phyloP scores from a whole-genome alignment of 2,329 filamentous ascomycete species.

The Curvularia verruculosa region DNA sequence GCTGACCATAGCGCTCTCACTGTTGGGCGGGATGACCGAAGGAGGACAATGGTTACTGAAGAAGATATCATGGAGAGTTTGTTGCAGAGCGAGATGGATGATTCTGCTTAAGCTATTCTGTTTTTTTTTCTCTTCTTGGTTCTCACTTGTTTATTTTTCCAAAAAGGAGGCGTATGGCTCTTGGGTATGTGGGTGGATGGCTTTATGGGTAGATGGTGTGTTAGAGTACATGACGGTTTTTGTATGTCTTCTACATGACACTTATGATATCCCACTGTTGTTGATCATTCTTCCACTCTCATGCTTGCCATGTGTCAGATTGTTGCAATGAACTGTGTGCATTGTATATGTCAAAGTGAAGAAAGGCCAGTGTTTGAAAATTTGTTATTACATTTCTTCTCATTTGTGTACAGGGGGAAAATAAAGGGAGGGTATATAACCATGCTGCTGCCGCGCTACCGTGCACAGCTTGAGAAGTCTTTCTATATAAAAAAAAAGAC shows the following conservation, averaged over 20 bases:
- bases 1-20: constrained; percentile 14
- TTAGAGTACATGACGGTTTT: background rate
- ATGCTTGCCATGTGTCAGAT: too few species aligned
- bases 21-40: constrained; percentile 11
- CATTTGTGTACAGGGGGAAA: background rate
- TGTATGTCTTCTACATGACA: background rate
- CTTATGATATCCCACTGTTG: background rate
- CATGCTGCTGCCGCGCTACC: background rate
- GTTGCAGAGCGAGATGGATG: constrained; percentile 25
- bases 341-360: background rate
- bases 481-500: background rate
- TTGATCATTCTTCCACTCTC: background rate
- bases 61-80: constrained; percentile 45
- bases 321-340: too few species aligned
- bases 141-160: too few species aligned
- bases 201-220: background rate
- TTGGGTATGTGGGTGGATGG: background rate
- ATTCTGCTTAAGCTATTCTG: constrained; percentile 5
- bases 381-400: background rate
- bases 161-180: background rate
- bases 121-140: background rate
- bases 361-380: background rate
- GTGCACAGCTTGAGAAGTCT: background rate
- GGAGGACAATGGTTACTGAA: constrained; percentile 32
- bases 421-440: background rate